A percentile compares a stretch with the other conserved stretches of the same genome.
Evolutionary conservation across 2,329 filamentous ascomycete genomes (phyloP).

Genomic region (Aureobasidium leucospermi): DNA sequence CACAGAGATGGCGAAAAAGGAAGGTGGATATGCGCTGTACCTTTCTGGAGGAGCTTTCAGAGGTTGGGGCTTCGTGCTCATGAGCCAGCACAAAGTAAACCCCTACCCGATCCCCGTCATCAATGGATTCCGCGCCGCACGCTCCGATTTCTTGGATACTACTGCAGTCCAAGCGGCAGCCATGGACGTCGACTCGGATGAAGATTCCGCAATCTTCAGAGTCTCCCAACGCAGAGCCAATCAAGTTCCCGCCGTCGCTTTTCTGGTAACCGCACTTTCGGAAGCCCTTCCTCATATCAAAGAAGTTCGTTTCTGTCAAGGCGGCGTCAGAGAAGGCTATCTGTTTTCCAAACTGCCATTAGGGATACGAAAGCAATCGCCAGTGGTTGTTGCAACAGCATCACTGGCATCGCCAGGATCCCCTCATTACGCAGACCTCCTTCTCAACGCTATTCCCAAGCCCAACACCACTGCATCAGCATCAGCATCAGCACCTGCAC

Average conservation of each 20-base stretch:
- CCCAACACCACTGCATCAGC: too few relatives aligned
- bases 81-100: slow-evolving; percentile 64
- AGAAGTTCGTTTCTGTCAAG: slow-evolving; percentile 74
- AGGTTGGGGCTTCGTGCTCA: slow-evolving; percentile 83
- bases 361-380: slow-evolving; percentile 55
- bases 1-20: slow-evolving; percentile 33
- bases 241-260: slow-evolving; percentile 77
- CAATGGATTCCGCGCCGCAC: slow-evolving; percentile 65
- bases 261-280: slow-evolving; percentile 69
- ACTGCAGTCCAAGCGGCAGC: slow-evolving; percentile 37
- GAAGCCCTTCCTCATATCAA: slow-evolving; percentile 62
- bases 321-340: slow-evolving; percentile 78
- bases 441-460: slow-evolving; percentile 42
- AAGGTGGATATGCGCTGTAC: slow-evolving; percentile 61
- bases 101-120: slow-evolving; percentile 81
- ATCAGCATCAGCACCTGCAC: too few relatives aligned
- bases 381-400: slow-evolving; percentile 56
- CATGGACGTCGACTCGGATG: background rate
- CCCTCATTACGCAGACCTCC: slow-evolving; percentile 39
- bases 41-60: slow-evolving; percentile 86
- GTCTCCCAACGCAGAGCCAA: slow-evolving; percentile 70
- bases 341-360: slow-evolving; percentile 63
- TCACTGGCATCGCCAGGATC: slow-evolving; percentile 40
- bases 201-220: slow-evolving; percentile 48
- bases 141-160: slow-evolving; percentile 53